Conservation (phyloP, 2,329 filamentous ascomycete genomes). For the Paecilomyces niveus region DNA sequence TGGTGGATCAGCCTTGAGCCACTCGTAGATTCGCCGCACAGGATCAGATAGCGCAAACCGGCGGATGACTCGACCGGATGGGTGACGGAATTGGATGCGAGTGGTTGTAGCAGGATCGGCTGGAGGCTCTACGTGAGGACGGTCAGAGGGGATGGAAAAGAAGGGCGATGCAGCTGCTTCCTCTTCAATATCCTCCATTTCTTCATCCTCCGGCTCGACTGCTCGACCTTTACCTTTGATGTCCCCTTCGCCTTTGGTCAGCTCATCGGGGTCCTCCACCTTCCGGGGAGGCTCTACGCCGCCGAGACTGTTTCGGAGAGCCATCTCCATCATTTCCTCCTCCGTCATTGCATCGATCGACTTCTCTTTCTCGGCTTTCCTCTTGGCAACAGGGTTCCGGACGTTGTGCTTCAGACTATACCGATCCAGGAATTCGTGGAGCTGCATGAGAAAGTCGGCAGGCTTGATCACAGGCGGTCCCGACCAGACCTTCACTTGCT, state of each 20-base stretch:
- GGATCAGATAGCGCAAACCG: conserved; percentile 72
- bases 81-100: conserved; percentile 85
- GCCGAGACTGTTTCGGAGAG: conserved; percentile 78
- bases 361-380: conserved; percentile 62
- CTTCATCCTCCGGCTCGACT: conserved; percentile 24
- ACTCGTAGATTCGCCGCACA: conserved; percentile 84
- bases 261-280: conserved; percentile 74
- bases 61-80: conserved; percentile 75
- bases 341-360: conserved; percentile 88
- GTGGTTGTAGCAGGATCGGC: conserved; percentile 66
- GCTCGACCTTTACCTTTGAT: conserved; percentile 45
- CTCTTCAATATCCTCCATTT: conserved; percentile 29
- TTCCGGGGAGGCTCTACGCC: conserved; percentile 43
- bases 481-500: conserved; percentile 95
- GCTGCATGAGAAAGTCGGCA: conserved; percentile 77
- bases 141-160: conserved; percentile 68
- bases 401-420: conserved; percentile 83
- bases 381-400: conserved; percentile 84
- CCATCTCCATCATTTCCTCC: conserved; percentile 94
- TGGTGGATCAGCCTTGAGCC: conserved; percentile 78
- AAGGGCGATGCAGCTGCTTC: conserved; percentile 30
- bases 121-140: conserved; percentile 70
- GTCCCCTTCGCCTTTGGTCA: conserved; percentile 61
- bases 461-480: conserved; percentile 70
- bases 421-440: conserved; percentile 93